These are phyloP conservation scores for Tolypocladium ophioglossoides DNA, from an alignment of 2,329 filamentous ascomycete genomes.

Conservation along the genomic window DNA sequence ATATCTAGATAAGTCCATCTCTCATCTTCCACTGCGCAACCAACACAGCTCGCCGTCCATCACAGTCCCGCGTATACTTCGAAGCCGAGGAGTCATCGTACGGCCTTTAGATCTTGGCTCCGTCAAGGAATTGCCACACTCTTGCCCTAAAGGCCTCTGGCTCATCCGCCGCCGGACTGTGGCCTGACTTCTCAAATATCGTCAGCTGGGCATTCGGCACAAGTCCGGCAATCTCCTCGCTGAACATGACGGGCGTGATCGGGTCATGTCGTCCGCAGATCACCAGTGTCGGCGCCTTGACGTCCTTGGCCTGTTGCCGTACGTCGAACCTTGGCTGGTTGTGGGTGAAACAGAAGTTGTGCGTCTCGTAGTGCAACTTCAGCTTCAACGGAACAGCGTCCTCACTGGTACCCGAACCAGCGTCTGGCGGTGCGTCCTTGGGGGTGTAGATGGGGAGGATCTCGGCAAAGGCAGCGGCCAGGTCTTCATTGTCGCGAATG, in stretches of 20 bases:
- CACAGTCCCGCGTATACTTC: no score
- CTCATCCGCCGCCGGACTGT: slow-evolving; percentile 11
- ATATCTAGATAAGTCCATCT: no score
- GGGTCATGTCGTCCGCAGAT: slow-evolving; percentile 11
- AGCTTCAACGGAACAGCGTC: no score
- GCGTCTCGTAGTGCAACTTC: slow-evolving; percentile 10
- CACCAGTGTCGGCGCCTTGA: slow-evolving; percentile 10
- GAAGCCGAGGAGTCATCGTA: no score
- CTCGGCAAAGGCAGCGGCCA: slow-evolving; percentile 6
- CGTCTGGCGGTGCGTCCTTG: no score
- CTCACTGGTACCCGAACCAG: no score
- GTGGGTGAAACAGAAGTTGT: slow-evolving; percentile 12
- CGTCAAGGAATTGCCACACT: slow-evolving; percentile 1
- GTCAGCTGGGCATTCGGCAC: slow-evolving; percentile 9
- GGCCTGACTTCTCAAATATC: slow-evolving; percentile 12
- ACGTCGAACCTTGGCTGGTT: slow-evolving; percentile 12
- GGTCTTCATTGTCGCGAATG: slow-evolving; percentile 8
- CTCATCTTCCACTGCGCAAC: no score
- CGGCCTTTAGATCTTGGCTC: no score
- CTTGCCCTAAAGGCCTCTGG: slow-evolving; percentile 7
- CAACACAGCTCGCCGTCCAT: no score
- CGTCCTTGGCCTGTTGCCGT: slow-evolving; percentile 6
- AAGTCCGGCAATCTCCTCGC: slow-evolving; percentile 8
- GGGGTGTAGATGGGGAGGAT: slow-evolving; percentile 10
- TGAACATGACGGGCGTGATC: slow-evolving; percentile 9